Evolutionary conservation across 306 rosid genomes (phyloP).

Genomic region (Pterocarpus santalinus): DNA sequence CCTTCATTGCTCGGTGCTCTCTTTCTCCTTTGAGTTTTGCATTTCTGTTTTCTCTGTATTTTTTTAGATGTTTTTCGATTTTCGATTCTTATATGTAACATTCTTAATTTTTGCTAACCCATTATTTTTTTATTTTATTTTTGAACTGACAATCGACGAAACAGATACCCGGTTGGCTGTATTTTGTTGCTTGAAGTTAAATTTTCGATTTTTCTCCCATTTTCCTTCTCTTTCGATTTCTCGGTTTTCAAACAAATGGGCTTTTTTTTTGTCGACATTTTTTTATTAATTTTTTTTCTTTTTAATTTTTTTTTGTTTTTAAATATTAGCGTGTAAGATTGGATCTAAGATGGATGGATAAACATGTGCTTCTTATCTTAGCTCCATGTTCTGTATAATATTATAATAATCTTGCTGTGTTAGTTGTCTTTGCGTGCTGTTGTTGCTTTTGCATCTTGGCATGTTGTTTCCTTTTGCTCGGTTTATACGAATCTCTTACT

Average conservation of each 20-base stretch:
- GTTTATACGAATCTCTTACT: constrained; percentile 47
- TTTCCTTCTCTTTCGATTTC: constrained; percentile 27
- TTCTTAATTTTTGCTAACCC: not conserved
- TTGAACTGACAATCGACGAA: not conserved
- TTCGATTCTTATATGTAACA: constrained; percentile 6
- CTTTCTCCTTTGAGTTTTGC: not conserved
- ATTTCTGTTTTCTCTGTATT: not conserved
- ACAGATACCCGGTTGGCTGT: constrained; percentile 19
- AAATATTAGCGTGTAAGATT: constrained; percentile 40
- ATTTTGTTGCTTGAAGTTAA: not conserved
- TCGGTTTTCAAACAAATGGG: constrained; percentile 18
- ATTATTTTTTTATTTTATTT: too few relatives aligned
- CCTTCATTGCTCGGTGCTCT: not conserved
- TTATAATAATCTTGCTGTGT: constrained; percentile 50
- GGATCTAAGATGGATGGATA: constrained; percentile 55
- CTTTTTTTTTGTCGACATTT: not conserved
- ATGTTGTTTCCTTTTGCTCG: constrained; percentile 48
- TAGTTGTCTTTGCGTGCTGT: constrained; percentile 63
- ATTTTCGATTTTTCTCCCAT: constrained; percentile 6
- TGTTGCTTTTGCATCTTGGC: constrained; percentile 49
- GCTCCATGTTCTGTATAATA: constrained; percentile 56
- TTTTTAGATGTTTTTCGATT: not conserved
- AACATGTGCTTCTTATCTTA: constrained; percentile 64
- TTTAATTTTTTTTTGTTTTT: not conserved
- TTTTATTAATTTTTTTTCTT: constrained; percentile 22